A percentile compares a stretch with the other conserved stretches of the same genome.
Conservation (phyloP, 2,329 filamentous ascomycete species). For the Hypoxylon sp. region DNA sequence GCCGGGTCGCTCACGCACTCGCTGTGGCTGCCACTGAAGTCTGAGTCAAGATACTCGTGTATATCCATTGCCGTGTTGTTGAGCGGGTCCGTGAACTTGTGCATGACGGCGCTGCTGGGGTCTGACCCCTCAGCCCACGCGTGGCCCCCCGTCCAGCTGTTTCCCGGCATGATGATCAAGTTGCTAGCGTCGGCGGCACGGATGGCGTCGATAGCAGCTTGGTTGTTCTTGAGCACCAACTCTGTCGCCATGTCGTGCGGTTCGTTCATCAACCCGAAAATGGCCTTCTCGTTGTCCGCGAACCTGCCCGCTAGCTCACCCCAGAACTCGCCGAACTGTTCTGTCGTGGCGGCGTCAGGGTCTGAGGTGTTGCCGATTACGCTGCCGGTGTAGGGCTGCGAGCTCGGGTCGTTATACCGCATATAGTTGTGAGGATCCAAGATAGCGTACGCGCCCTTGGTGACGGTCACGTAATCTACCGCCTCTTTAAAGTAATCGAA, state of each 20-base stretch:
- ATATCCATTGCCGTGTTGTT: slow-evolving; percentile 60
- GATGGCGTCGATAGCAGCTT: slow-evolving; percentile 57
- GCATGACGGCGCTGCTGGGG: slow-evolving; percentile 50
- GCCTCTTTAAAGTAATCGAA: slow-evolving; percentile 55
- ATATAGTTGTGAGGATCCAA: slow-evolving; percentile 63
- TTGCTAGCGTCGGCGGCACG: slow-evolving; percentile 53
- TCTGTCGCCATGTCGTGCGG: slow-evolving; percentile 59
- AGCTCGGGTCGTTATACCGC: slow-evolving; percentile 60
- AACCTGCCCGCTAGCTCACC: slow-evolving; percentile 56
- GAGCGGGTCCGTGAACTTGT: slow-evolving; percentile 54
- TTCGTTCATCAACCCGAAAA: slow-evolving; percentile 60
- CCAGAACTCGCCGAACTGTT: slow-evolving; percentile 58
- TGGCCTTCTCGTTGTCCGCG: slow-evolving; percentile 55
- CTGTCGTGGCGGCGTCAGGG: slow-evolving; percentile 54
- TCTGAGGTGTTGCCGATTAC: slow-evolving; percentile 58
- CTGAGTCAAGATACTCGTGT: slow-evolving; percentile 60
- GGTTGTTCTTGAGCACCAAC: slow-evolving; percentile 56
- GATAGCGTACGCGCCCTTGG: slow-evolving; percentile 55
- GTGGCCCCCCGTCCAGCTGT: slow-evolving; percentile 59
- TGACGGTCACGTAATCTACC: slow-evolving; percentile 59
- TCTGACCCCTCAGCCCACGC: slow-evolving; percentile 53
- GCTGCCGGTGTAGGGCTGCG: slow-evolving; percentile 56
- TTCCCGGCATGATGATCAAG: slow-evolving; percentile 58
- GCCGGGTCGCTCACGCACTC: slow-evolving; percentile 52
- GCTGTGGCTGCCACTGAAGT: slow-evolving; percentile 55